Base-by-base conservation (phyloP, 139 green algal genomes). In the Gonium pectorale region DNA sequence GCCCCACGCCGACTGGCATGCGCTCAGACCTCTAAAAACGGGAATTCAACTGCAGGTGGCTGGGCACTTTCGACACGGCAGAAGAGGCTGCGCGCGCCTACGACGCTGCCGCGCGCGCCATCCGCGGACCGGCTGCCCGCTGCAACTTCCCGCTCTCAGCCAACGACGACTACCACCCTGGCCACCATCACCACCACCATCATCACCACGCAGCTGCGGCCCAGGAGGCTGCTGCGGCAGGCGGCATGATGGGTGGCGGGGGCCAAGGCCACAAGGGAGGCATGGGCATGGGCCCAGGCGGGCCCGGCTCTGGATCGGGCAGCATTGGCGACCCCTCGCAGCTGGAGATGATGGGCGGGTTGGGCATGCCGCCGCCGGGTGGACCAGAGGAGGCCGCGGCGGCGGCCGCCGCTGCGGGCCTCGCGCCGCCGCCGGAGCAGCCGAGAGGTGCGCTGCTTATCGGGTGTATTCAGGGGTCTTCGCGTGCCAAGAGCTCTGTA, bases 21-120 rank as follows among this genome's bases (percentile, higher is more conserved):
- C n/a, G n/a, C n/a, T n/a, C n/a, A n/a, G n/a, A n/a, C n/a, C n/a
- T n/a, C n/a, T n/a, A n/a, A n/a, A n/a, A n/a, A n/a, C n/a, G n/a
- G n/a, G n/a, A n/a, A n/a, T n/a, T n/a, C n/a, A n/a, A n/a, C n/a
- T 33, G 22, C 69, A 95, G 92, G 79, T 99, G 97, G 97, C 93
- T 99, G 31, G 97, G 97, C 73, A 99, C 97, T 0, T 99, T 99
- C 80, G 96, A 99, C 88, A 98, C 95, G 8, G 96, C 97, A 37
- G 97, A 98, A 74, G 95, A 98, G 74, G 97, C 97, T 38, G 97
- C 97, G 0, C 90, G 94, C 15, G 96, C 97, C 0, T 99, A 99
- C 85, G 97, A 99, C 72, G 88, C 92, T n/a, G 97, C 97, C 11
- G 97, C 97, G 0, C 88, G 97, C 11, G 87, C 91, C 41, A 98